A percentile compares a stretch with the other conserved stretches of the same genome.
Evolutionary conservation across 805 yeast genomes (phyloP).

Genomic region (Spathaspora passalidarum): DNA sequence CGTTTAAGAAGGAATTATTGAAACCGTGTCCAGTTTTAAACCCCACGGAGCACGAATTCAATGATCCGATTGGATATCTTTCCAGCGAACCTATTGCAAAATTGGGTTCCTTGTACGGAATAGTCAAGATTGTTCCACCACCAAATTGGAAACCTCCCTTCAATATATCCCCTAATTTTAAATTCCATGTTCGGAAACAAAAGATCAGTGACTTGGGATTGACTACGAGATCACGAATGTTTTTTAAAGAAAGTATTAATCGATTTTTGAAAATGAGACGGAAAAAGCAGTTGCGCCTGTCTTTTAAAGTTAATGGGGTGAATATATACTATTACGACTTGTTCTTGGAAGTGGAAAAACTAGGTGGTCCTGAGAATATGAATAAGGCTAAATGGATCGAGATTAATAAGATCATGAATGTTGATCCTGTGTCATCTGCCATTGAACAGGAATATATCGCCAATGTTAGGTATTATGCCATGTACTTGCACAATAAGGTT

Average conservation of each 20-base stretch:
- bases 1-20: slow-evolving; percentile 10
- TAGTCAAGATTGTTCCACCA: slow-evolving; percentile 55
- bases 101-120: slow-evolving; percentile 47
- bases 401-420: slow-evolving; percentile 22
- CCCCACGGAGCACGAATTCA: slow-evolving; percentile 45
- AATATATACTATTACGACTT: slow-evolving; percentile 37
- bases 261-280: slow-evolving; percentile 52
- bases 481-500: slow-evolving; percentile 23
- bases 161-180: slow-evolving; percentile 52
- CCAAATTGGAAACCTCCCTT: slow-evolving; percentile 53
- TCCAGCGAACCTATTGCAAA: slow-evolving; percentile 36
- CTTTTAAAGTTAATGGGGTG: slow-evolving; percentile 14
- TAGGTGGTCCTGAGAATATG: slow-evolving; percentile 19
- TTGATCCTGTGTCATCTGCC: slow-evolving; percentile 13
- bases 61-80: slow-evolving; percentile 48
- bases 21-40: slow-evolving; percentile 46
- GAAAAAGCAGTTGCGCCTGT: slow-evolving; percentile 19
- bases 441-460: slow-evolving; percentile 23
- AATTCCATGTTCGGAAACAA: slow-evolving; percentile 69
- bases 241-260: slow-evolving; percentile 59
- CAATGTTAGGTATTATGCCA: slow-evolving; percentile 29
- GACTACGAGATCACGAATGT: slow-evolving; percentile 57
- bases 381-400: slow-evolving; percentile 17
- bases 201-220: slow-evolving; percentile 62
- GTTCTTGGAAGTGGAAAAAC: slow-evolving; percentile 28